phyloP scores from a whole-genome alignment of 2,329 filamentous ascomycete species.

The Aspergillus carbonarius region DNA sequence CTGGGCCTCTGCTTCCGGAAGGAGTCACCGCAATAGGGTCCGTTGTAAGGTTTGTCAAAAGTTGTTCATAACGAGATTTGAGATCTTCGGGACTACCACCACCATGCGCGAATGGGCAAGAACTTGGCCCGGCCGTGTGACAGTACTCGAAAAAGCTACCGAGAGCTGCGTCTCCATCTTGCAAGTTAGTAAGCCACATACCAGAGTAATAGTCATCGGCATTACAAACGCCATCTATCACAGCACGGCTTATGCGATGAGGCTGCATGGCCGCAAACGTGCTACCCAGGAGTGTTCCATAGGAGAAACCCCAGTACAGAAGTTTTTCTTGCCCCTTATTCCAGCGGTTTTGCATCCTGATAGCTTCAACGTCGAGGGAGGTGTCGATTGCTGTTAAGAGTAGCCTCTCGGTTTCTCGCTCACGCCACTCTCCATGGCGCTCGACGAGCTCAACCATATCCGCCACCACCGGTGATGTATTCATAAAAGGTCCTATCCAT shows the following conservation, averaged over 20 bases:
- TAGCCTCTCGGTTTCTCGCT: neutral
- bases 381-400: neutral
- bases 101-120: neutral
- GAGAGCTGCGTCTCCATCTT: neutral
- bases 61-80: neutral
- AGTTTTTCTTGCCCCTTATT: conserved; percentile 1
- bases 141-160: conserved; percentile 4
- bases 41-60: neutral
- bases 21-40: neutral
- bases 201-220: neutral
- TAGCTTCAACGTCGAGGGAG: neutral
- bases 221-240: conserved; percentile 5
- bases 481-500: conserved; percentile 1
- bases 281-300: neutral
- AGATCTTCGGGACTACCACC: neutral
- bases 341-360: conserved; percentile 1
- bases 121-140: neutral
- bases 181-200: neutral
- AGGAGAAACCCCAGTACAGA: conserved; percentile 7
- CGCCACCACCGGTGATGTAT: conserved; percentile 1
- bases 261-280: conserved; percentile 9
- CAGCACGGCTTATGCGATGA: neutral
- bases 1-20: neutral
- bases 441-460: conserved; percentile 9
- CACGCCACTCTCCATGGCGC: conserved; percentile 8